These are phyloP conservation scores for Aaosphaeria arxii DNA, from an alignment of 2,329 filamentous ascomycete genomes.

Conservation along the genomic window DNA sequence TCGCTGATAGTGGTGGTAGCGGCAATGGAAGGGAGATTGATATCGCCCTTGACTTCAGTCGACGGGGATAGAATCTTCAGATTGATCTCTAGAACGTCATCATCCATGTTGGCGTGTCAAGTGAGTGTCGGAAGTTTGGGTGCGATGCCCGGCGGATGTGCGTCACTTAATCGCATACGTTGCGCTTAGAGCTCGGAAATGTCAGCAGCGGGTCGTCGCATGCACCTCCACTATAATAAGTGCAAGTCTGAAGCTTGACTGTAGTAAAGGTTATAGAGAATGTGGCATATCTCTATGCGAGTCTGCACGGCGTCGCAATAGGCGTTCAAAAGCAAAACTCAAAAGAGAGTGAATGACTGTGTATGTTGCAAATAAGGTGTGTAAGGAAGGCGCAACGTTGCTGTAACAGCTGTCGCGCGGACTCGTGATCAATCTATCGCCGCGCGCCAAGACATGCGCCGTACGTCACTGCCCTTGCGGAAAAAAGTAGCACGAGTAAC, in stretches of 20 bases:
- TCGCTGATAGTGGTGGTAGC: conserved; percentile 46
- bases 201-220: conserved; percentile 1
- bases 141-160: neutral
- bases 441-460: neutral
- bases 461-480: neutral
- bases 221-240: conserved; percentile 1
- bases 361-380: no score
- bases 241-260: conserved; percentile 3
- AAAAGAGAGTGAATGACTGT: no score
- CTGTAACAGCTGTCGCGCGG: no score
- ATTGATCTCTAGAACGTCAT: conserved; percentile 23
- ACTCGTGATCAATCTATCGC: no score
- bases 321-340: no score
- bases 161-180: conserved; percentile 25
- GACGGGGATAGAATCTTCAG: conserved; percentile 40
- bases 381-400: no score
- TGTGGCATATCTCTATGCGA: no score
- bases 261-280: no score
- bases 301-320: no score
- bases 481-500: neutral
- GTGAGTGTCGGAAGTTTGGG: neutral
- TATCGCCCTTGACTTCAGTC: conserved; percentile 32
- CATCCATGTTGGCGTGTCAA: conserved; percentile 18
- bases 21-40: conserved; percentile 30
- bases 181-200: conserved; percentile 23